phyloP scores from a whole-genome alignment of 2,329 filamentous ascomycete genomes.

The Botrytis medusae region DNA sequence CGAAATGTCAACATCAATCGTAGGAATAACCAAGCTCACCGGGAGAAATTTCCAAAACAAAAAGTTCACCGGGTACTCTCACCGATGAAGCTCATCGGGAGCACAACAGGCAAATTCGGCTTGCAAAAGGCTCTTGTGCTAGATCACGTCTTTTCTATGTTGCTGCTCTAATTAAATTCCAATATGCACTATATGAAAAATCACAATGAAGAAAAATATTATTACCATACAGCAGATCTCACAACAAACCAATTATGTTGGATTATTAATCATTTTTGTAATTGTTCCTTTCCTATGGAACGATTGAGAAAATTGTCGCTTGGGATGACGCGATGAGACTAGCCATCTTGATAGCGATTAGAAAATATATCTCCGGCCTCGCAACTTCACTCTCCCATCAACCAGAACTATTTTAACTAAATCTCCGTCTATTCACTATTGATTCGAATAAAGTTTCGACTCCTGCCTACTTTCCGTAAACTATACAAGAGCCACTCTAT shows the following conservation, averaged over 20 bases:
- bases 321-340: conserved; percentile 22
- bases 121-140: background rate
- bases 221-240: background rate
- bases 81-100: background rate
- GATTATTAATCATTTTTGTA: conserved; percentile 23
- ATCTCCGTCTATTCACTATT: background rate
- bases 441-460: too few relatives aligned
- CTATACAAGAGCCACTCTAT: background rate
- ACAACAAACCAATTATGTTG: background rate
- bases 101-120: background rate
- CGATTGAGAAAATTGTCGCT: conserved; percentile 13
- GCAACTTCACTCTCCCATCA: background rate
- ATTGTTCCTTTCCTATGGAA: conserved; percentile 9
- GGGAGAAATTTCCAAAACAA: background rate
- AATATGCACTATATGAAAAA: background rate
- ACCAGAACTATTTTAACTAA: background rate
- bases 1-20: background rate
- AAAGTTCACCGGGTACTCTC: background rate
- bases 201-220: background rate
- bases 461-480: background rate
- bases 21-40: background rate
- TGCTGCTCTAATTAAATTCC: background rate
- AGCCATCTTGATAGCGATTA: conserved; percentile 21
- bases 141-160: background rate
- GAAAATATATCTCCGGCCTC: conserved; percentile 21